Evolutionary conservation across 2,329 filamentous ascomycete species (phyloP), one percentile per base, ranked within the genome.

Genomic region (Scytalidium sp.): DNA sequence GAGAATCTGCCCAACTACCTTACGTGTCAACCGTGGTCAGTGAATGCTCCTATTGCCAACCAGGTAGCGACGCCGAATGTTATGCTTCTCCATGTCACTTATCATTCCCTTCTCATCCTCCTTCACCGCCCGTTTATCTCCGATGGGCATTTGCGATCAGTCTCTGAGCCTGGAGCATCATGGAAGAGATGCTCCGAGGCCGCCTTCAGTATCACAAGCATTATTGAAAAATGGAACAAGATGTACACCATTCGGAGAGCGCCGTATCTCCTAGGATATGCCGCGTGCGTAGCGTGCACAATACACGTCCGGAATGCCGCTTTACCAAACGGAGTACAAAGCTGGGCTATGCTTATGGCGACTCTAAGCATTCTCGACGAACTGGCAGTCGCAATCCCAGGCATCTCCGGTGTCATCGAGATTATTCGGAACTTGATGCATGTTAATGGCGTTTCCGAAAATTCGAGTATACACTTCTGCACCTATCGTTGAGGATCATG

Each of bases 211-310:
- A 36, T 36, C 13, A 36, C 32, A 6, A 36, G 32, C 15, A 15
- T 36, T 36, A 36, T 0, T 64, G 65, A 9, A 65, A 67, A 13
- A 79, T 79, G 3, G 68, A 70, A 13, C 60, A 64, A 3, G 59
- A 80, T 0, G 56, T 79, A 0, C 67, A 69, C 19, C 63, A 67
- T 4, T 79, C 79, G 41, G 67, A 76, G 20, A 60, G 74, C 78
- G 0, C 78, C 78, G 0, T 81, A 81, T 48, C 62, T 81, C 1
- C 70, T 81, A 17, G 77, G 75, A 0, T 82, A 82, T 57, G 75
- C 79, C 0, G 79, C 75, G 0, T 82, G 81, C 50, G 75, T 80
- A 9, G 32, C 32, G 17, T 36, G 32, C 13, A 80, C 76, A 0
- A 79, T 81, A 17, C 72, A 76, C 45, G 73, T 72, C 0, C 75